Evolutionary conservation across 129 eudicot genomes (phyloP).

Genomic region (Pseudognaphalium luteoalbum): DNA sequence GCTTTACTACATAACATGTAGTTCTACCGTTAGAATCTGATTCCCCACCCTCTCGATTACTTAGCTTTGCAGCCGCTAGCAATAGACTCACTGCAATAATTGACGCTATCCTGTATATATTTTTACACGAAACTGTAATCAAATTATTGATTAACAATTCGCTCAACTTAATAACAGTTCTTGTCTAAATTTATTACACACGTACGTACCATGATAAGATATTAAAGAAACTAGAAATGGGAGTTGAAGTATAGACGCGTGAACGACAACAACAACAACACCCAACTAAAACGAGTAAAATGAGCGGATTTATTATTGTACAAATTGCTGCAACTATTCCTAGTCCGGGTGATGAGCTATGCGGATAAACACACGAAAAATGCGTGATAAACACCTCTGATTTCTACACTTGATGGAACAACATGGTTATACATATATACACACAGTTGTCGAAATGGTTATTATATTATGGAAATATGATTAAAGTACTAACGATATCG

Average conservation of each 20-base stretch:
- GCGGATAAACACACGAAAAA: slow-evolving; percentile 29
- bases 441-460: too few species aligned
- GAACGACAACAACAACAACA: slow-evolving; percentile 16
- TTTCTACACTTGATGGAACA: too few species aligned
- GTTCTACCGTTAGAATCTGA: not conserved
- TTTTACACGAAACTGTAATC: not conserved
- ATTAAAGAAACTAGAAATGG: too few species aligned
- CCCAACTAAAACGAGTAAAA: slow-evolving; percentile 5
- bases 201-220: slow-evolving; percentile 29
- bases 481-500: too few species aligned
- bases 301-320: not conserved
- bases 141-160: too few species aligned
- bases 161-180: too few species aligned
- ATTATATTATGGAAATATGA: too few species aligned
- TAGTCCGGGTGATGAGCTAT: slow-evolving; percentile 20
- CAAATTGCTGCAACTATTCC: slow-evolving; percentile 18
- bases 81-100: slow-evolving; percentile 20
- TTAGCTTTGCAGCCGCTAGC: slow-evolving; percentile 7
- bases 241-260: too few species aligned
- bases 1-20: slow-evolving; percentile 20
- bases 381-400: not conserved
- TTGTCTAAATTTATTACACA: not conserved
- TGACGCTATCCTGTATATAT: slow-evolving; percentile 8
- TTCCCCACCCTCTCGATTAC: slow-evolving; percentile 2
- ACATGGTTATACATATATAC: too few species aligned